These are phyloP conservation scores for Earliella scabrosa DNA, from an alignment of 1,284 basidiomycete species.

Conservation along the genomic window DNA sequence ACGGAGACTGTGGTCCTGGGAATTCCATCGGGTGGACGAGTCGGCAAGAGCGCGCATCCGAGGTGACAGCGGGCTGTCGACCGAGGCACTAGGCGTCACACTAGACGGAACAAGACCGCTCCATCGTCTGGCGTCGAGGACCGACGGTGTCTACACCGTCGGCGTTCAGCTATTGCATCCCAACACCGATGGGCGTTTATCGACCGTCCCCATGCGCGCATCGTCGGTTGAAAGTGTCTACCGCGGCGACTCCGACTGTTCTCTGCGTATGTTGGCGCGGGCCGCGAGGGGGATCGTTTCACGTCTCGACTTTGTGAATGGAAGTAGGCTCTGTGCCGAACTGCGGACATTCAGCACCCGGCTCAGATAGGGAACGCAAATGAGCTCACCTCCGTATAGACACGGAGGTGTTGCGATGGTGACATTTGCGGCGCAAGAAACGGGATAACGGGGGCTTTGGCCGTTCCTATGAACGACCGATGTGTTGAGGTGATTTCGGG, in stretches of 20 bases:
- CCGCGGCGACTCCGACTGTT: too few species aligned
- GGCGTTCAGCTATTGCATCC: background rate
- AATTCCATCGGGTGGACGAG: background rate
- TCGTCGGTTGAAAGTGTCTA: background rate
- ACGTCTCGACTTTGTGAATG: background rate
- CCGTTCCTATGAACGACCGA: too few species aligned
- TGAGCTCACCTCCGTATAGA: too few species aligned
- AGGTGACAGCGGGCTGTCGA: background rate
- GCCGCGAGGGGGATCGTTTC: too few species aligned
- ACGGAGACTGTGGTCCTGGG: constrained; percentile 4
- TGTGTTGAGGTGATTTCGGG: too few species aligned
- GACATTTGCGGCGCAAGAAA: too few species aligned
- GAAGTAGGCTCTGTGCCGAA: background rate
- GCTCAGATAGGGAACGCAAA: too few species aligned
- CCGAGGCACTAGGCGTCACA: background rate
- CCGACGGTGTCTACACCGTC: background rate
- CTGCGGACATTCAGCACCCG: background rate
- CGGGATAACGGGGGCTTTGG: too few species aligned
- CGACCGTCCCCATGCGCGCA: background rate
- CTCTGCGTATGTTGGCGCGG: too few species aligned
- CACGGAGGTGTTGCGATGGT: too few species aligned
- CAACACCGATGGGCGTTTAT: background rate
- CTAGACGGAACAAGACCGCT: background rate
- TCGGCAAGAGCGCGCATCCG: background rate
- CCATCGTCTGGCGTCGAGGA: too few species aligned